Evolutionary conservation across 1,284 basidiomycete genomes (phyloP).

Genomic region (Rhodotorula sp.): DNA sequence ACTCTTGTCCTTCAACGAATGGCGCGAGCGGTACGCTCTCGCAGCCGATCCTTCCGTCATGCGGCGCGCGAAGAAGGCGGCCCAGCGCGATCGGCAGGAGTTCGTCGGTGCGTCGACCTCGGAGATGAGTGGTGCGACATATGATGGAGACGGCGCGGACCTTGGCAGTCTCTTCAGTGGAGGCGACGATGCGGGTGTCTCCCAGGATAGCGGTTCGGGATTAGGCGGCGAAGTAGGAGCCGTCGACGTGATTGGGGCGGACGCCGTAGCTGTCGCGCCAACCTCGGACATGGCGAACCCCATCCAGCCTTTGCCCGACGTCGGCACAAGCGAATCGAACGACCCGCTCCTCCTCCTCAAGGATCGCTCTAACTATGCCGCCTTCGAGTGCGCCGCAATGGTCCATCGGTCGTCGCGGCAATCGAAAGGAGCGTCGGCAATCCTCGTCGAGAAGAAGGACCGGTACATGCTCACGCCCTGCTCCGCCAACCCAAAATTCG

Average conservation of each 20-base stretch:
- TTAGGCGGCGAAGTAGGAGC: background rate
- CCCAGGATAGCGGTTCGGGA: background rate
- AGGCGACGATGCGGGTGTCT: background rate
- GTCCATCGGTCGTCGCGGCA: slow-evolving; percentile 78
- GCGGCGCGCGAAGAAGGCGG: slow-evolving; percentile 57
- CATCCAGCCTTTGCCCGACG: slow-evolving; percentile 34
- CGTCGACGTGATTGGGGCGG: background rate
- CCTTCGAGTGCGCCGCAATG: slow-evolving; percentile 86
- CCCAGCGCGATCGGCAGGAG: slow-evolving; percentile 37
- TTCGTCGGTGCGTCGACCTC: slow-evolving; percentile 35
- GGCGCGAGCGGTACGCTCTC: slow-evolving; percentile 52
- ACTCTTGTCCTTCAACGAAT: slow-evolving; percentile 82
- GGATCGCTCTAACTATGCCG: slow-evolving; percentile 91
- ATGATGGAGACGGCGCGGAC: slow-evolving; percentile 31
- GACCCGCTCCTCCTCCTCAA: slow-evolving; percentile 44
- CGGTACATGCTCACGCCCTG: slow-evolving; percentile 97
- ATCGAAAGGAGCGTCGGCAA: slow-evolving; percentile 78
- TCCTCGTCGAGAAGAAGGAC: slow-evolving; percentile 87
- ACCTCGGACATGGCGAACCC: slow-evolving; percentile 6
- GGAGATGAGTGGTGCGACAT: slow-evolving; percentile 23
- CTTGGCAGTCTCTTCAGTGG: slow-evolving; percentile 26
- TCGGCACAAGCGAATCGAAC: slow-evolving; percentile 27
- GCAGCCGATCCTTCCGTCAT: slow-evolving; percentile 19
- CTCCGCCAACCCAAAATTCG: slow-evolving; percentile 67
- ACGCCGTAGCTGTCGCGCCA: background rate